Evolutionary conservation across 2,329 filamentous ascomycete genomes (phyloP).

Genomic region (Phoma sp.): DNA sequence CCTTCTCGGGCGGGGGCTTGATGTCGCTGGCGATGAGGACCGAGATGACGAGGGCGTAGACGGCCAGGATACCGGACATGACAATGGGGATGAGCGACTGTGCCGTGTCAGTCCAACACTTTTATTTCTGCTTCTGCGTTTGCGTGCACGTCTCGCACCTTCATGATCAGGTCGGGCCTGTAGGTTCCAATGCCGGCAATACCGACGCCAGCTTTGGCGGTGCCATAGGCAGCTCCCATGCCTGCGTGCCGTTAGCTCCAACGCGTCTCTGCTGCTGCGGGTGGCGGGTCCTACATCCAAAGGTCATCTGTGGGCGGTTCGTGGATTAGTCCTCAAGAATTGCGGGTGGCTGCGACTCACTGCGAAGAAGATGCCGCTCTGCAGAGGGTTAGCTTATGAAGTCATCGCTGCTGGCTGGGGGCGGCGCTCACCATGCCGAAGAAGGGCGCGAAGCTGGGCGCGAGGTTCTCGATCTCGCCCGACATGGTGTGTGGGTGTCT

Average conservation of each 20-base stretch:
- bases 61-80: slow-evolving; percentile 99
- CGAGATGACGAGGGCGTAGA: slow-evolving; percentile 95
- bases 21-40: slow-evolving; percentile 95
- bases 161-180: slow-evolving; percentile 88
- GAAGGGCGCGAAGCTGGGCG: slow-evolving; percentile 86
- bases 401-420: slow-evolving; percentile 20
- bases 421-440: slow-evolving; percentile 76
- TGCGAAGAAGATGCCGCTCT: slow-evolving; percentile 79
- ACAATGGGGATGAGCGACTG: slow-evolving; percentile 86
- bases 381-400: slow-evolving; percentile 46
- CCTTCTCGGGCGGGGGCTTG: slow-evolving; percentile 68
- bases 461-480: slow-evolving; percentile 36
- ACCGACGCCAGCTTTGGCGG: slow-evolving; percentile 86
- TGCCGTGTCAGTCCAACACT: slow-evolving; percentile 23
- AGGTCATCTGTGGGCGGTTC: slow-evolving; percentile 67
- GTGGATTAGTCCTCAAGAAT: slow-evolving; percentile 28
- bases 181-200: slow-evolving; percentile 87
- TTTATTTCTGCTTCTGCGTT: slow-evolving; percentile 1
- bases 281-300: slow-evolving; percentile 69
- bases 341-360: slow-evolving; percentile 43
- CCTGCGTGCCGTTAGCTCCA: slow-evolving; percentile 52
- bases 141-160: slow-evolving; percentile 58
- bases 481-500: slow-evolving; percentile 24
- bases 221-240: slow-evolving; percentile 82
- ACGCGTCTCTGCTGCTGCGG: not conserved